A percentile compares a stretch with the other conserved stretches of the same genome.
phyloP scores from a whole-genome alignment of 169 alveolate genomes.

The Plasmodium vivax region DNA sequence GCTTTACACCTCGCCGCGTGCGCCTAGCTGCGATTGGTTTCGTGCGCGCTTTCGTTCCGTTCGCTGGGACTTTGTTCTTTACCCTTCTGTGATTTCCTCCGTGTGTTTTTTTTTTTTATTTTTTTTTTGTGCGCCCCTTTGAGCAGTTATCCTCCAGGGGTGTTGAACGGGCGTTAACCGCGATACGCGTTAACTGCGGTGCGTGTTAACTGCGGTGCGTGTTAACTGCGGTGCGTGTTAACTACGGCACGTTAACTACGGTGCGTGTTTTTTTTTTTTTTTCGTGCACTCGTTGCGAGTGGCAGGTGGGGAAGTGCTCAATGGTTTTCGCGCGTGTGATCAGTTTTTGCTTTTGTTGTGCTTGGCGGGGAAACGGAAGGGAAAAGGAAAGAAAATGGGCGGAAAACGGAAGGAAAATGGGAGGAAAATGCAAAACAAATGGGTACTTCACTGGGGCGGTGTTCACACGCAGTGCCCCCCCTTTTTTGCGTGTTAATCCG shows the following conservation, averaged over 20 bases:
- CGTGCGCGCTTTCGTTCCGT: not conserved
- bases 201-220: not conserved
- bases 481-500: not conserved
- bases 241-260: not conserved
- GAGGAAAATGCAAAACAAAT: too few species aligned
- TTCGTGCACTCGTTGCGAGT: not conserved
- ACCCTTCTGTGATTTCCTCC: not conserved
- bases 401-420: too few species aligned
- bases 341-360: not conserved
- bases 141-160: not conserved
- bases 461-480: not conserved
- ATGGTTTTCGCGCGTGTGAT: not conserved
- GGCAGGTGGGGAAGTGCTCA: not conserved
- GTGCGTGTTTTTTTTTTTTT: not conserved
- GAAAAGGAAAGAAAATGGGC: not conserved
- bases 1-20: not conserved
- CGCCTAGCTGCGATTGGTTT: not conserved
- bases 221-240: too few species aligned
- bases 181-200: not conserved
- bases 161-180: not conserved
- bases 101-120: not conserved
- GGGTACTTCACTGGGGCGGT: not conserved
- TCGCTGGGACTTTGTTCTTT: not conserved
- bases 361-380: not conserved
- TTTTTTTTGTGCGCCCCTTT: not conserved